These are phyloP conservation scores for Viola pubescens DNA, from an alignment of 441 rosid genomes.

Conservation along the genomic window DNA sequence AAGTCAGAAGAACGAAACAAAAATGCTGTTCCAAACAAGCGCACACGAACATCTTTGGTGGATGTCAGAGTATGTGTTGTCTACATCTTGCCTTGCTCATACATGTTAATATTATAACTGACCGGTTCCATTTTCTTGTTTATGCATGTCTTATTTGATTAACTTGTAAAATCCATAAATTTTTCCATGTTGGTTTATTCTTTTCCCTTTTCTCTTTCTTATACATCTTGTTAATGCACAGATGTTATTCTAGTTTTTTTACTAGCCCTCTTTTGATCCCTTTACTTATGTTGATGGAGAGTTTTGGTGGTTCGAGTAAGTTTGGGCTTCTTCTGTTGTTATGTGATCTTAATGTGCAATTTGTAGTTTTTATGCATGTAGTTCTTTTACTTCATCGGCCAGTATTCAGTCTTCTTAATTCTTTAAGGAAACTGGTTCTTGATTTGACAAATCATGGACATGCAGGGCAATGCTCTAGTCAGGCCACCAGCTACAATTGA, in stretches of 20 bases:
- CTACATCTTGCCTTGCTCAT: constrained; percentile 7
- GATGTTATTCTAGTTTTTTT: no score
- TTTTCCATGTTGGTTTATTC: background rate
- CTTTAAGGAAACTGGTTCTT: constrained; percentile 14
- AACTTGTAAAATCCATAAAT: background rate
- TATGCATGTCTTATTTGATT: background rate
- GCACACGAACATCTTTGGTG: constrained; percentile 90
- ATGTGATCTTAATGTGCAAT: no score
- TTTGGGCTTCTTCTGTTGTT: no score
- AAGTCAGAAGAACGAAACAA: constrained; percentile 70
- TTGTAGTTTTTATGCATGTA: no score
- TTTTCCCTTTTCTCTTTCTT: background rate
- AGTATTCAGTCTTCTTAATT: constrained; percentile 14
- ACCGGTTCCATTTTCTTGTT: background rate
- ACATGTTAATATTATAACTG: no score
- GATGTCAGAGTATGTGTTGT: constrained; percentile 54
- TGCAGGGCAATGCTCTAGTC: constrained; percentile 54
- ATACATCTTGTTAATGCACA: no score
- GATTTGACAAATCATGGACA: constrained; percentile 46
- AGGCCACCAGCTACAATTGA: constrained; percentile 65
- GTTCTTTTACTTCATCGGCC: no score
- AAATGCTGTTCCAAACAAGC: constrained; percentile 65
- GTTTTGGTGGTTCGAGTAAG: no score
- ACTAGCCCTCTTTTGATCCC: no score
- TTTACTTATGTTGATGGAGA: no score